phyloP scores from a whole-genome alignment of 345 rosid species.

The Ailanthus altissimus region DNA sequence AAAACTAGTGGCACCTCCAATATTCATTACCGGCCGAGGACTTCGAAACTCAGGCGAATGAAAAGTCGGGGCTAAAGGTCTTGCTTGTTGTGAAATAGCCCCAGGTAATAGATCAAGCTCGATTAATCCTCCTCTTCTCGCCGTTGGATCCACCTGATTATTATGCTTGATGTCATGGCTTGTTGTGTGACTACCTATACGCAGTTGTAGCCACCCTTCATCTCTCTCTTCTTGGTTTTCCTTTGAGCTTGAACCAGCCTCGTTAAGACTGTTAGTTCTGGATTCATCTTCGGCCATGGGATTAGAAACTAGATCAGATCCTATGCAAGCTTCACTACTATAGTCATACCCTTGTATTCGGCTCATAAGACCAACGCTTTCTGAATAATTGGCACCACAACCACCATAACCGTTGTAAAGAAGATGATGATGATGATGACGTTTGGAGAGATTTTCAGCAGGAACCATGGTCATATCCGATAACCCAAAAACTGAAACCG shows the following conservation, averaged over 20 bases:
- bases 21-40: slow-evolving; percentile 29
- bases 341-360: slow-evolving; percentile 50
- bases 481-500: slow-evolving; percentile 36
- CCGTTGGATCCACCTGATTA: slow-evolving; percentile 38
- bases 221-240: slow-evolving; percentile 50
- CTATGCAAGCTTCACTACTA: slow-evolving; percentile 43
- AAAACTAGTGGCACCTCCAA: slow-evolving; percentile 22
- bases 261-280: slow-evolving; percentile 58
- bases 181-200: slow-evolving; percentile 54
- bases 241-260: slow-evolving; percentile 62
- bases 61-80: slow-evolving; percentile 43
- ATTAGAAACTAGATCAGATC: slow-evolving; percentile 50
- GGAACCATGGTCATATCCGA: slow-evolving; percentile 75
- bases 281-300: slow-evolving; percentile 89
- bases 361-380: slow-evolving; percentile 45
- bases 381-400: slow-evolving; percentile 30
- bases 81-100: slow-evolving; percentile 25
- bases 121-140: slow-evolving; percentile 39
- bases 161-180: slow-evolving; percentile 29
- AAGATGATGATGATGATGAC: slow-evolving; percentile 22
- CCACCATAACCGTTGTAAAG: slow-evolving; percentile 32
- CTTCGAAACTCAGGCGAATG: slow-evolving; percentile 40
- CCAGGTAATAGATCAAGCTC: slow-evolving; percentile 73
- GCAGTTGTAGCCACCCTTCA: slow-evolving; percentile 78
- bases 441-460: slow-evolving; percentile 42